These are phyloP conservation scores for Oryza australiensis DNA, from an alignment of 176 grass and related monocot species.

Conservation along the genomic window DNA sequence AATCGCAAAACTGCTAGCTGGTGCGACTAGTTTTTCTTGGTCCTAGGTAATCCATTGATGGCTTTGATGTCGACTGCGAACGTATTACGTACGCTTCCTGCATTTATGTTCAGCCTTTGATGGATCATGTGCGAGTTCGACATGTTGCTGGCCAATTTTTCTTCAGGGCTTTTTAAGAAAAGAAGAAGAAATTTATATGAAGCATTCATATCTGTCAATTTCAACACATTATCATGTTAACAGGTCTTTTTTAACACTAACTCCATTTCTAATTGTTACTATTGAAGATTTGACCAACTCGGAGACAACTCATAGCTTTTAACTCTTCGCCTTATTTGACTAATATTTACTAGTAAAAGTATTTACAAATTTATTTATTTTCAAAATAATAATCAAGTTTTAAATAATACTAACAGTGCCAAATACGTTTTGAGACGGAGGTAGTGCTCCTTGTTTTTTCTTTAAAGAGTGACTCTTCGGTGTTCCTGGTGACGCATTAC, in stretches of 20 bases:
- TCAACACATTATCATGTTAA: background rate
- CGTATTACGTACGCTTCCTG: background rate
- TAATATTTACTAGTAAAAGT: no score
- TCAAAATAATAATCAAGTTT: background rate
- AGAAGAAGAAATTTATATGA: background rate
- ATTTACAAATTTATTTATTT: background rate
- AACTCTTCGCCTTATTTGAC: no score
- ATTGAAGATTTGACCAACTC: background rate
- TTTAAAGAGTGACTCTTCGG: background rate
- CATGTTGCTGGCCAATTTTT: background rate
- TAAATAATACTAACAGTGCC: background rate
- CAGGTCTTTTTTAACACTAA: background rate
- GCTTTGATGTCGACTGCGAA: conserved; percentile 8
- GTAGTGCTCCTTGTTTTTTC: background rate
- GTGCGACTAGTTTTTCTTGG: conserved; percentile 7
- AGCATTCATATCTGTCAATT: background rate
- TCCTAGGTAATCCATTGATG: background rate
- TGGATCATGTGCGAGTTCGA: background rate
- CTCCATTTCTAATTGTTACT: background rate
- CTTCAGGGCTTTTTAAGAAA: background rate
- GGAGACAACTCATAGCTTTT: no score
- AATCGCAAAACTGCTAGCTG: background rate
- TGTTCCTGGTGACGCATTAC: background rate
- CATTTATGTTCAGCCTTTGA: background rate
- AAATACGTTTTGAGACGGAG: background rate